phyloP scores from a whole-genome alignment of 441 rosid species.

The Gossypium schwendimanii region DNA sequence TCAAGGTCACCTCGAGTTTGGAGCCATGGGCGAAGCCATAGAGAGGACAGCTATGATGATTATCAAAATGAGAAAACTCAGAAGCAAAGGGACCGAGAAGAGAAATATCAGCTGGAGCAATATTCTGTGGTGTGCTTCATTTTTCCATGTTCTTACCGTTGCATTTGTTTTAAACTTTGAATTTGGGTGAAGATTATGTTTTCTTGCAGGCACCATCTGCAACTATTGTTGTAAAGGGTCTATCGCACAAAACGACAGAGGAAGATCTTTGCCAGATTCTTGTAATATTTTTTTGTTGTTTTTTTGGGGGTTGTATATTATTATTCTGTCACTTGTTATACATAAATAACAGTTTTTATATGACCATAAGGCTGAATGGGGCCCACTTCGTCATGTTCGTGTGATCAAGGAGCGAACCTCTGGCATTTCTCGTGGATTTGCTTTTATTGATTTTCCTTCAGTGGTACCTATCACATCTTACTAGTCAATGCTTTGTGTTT shows the following conservation, averaged over 20 bases:
- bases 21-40: slow-evolving; percentile 55
- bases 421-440: slow-evolving; percentile 91
- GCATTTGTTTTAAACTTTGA: slow-evolving; percentile 13
- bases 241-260: slow-evolving; percentile 81
- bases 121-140: slow-evolving; percentile 47
- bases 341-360: slow-evolving; percentile 7
- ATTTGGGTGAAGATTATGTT: slow-evolving; percentile 10
- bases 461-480: slow-evolving; percentile 40
- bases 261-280: slow-evolving; percentile 88
- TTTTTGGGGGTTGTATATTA: slow-evolving; percentile 5
- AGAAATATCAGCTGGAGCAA: slow-evolving; percentile 50
- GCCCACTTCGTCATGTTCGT: slow-evolving; percentile 87
- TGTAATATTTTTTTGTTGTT: slow-evolving; percentile 38
- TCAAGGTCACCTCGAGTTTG: slow-evolving; percentile 78
- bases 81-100: slow-evolving; percentile 65
- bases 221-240: slow-evolving; percentile 91
- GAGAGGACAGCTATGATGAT: slow-evolving; percentile 72
- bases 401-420: slow-evolving; percentile 82
- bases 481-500: slow-evolving; percentile 12
- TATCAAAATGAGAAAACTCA: slow-evolving; percentile 55
- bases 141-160: slow-evolving; percentile 16
- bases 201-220: slow-evolving; percentile 75
- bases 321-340: not conserved
- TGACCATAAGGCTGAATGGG: slow-evolving; percentile 78
- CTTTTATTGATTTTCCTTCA: slow-evolving; percentile 88